phyloP scores from a whole-genome alignment of 805 yeast species.

The Wickerhamiella parazyma region DNA sequence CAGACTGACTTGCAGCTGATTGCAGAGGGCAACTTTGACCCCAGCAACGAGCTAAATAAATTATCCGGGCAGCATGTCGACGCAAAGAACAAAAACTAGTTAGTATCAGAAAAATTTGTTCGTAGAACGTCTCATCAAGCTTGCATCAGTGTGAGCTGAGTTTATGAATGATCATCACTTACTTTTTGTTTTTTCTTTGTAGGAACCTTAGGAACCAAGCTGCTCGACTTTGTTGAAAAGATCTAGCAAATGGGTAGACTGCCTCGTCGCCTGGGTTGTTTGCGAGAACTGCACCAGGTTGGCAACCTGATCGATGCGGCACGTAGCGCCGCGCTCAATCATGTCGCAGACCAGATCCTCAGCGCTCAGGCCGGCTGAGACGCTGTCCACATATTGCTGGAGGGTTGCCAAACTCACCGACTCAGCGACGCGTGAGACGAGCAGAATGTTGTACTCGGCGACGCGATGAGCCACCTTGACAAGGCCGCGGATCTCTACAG shows the following conservation, averaged over 20 bases:
- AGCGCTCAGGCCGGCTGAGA: conserved; percentile 5
- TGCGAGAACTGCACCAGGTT: conserved; percentile 11
- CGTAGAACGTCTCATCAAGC: conserved; percentile 20
- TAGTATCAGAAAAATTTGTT: conserved; percentile 9
- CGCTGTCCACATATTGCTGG: not conserved
- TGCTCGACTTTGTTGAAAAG: conserved; percentile 9
- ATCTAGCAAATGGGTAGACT: conserved; percentile 1
- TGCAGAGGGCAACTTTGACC: conserved; percentile 67
- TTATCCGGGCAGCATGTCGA: conserved; percentile 23
- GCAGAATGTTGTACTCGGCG: conserved; percentile 16
- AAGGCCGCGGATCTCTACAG: not conserved
- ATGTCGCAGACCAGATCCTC: conserved; percentile 11
- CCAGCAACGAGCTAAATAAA: conserved; percentile 66
- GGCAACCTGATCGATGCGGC: conserved; percentile 14
- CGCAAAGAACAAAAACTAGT: conserved; percentile 1
- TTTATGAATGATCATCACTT: conserved; percentile 22
- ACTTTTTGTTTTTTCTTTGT: conserved; percentile 10
- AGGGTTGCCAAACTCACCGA: conserved; percentile 12
- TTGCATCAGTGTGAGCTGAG: conserved; percentile 26
- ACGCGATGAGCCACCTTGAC: conserved; percentile 3
- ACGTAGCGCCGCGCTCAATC: conserved; percentile 9
- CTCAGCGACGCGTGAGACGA: conserved; percentile 12
- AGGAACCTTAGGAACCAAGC: not conserved
- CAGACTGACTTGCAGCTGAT: conserved; percentile 76
- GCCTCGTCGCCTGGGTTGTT: not conserved